phyloP scores from a whole-genome alignment of 2,329 filamentous ascomycete species.

The Pseudogymnoascus sp. region DNA sequence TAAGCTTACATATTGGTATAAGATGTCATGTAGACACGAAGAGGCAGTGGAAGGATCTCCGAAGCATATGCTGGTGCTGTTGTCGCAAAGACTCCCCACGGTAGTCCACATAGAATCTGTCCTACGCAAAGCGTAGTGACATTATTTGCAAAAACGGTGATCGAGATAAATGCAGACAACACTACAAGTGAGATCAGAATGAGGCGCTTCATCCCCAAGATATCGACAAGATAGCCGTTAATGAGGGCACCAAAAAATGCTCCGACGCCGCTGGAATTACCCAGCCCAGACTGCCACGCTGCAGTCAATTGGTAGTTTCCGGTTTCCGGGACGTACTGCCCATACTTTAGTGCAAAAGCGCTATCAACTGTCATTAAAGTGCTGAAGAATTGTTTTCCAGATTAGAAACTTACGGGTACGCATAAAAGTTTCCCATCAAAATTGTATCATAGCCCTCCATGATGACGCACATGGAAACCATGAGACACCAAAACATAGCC shows the following conservation, averaged over 20 bases:
- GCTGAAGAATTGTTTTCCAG: too few species aligned
- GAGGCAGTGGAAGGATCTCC: conserved; percentile 36
- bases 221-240: conserved; percentile 37
- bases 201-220: conserved; percentile 38
- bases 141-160: conserved; percentile 42
- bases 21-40: conserved; percentile 38
- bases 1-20: conserved; percentile 33
- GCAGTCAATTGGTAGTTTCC: conserved; percentile 19
- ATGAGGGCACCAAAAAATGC: conserved; percentile 28
- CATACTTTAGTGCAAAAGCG: conserved; percentile 19
- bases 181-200: conserved; percentile 37
- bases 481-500: conserved; percentile 21
- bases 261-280: conserved; percentile 23
- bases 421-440: conserved; percentile 21
- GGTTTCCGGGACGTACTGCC: conserved; percentile 14
- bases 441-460: conserved; percentile 24
- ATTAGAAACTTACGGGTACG: conserved; percentile 13
- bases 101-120: conserved; percentile 34
- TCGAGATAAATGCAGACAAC: conserved; percentile 39
- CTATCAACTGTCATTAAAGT: too few species aligned
- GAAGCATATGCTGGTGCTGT: conserved; percentile 37
- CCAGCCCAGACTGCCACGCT: conserved; percentile 23
- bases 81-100: conserved; percentile 36
- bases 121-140: conserved; percentile 37
- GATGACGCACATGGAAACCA: conserved; percentile 22